A percentile compares a stretch with the other conserved stretches of the same genome.
Conservation (phyloP, 768 basidiomycete species). For the Epithele typhae region DNA sequence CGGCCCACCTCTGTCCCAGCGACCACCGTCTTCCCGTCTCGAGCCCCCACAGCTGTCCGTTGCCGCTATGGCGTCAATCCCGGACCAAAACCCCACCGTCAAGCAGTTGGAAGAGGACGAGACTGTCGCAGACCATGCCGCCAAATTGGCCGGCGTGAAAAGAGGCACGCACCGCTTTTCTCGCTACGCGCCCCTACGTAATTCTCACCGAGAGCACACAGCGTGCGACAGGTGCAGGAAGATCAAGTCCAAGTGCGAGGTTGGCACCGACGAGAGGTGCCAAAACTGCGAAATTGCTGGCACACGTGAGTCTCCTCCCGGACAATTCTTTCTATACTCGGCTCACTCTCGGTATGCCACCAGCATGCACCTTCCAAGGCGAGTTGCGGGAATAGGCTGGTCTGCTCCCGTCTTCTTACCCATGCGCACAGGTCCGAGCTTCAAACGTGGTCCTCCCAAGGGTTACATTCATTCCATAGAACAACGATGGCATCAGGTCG, state of each 20-base stretch:
- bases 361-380: slow-evolving; percentile 53
- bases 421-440: slow-evolving; percentile 55
- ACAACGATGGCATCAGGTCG: slow-evolving; percentile 88
- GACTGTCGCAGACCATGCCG: slow-evolving; percentile 13
- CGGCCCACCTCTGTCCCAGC: background rate
- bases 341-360: slow-evolving; percentile 14
- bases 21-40: background rate
- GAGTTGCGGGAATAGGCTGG: slow-evolving; percentile 40
- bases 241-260: slow-evolving; percentile 85
- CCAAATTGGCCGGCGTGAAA: slow-evolving; percentile 7
- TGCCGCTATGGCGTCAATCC: slow-evolving; percentile 1
- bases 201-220: slow-evolving; percentile 21
- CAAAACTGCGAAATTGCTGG: slow-evolving; percentile 49
- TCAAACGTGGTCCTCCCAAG: slow-evolving; percentile 81
- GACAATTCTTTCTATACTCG: background rate
- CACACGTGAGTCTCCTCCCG: slow-evolving; percentile 14
- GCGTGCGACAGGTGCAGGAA: slow-evolving; percentile 88
- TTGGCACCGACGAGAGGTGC: slow-evolving; percentile 62
- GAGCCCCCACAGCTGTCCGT: background rate
- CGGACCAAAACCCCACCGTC: background rate
- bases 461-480: slow-evolving; percentile 94
- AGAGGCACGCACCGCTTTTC: slow-evolving; percentile 23
- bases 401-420: background rate
- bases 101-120: slow-evolving; percentile 16
- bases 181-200: background rate